Conservation (phyloP, 73 alveolate genomes). For the Tetrahymena thermophila region DNA sequence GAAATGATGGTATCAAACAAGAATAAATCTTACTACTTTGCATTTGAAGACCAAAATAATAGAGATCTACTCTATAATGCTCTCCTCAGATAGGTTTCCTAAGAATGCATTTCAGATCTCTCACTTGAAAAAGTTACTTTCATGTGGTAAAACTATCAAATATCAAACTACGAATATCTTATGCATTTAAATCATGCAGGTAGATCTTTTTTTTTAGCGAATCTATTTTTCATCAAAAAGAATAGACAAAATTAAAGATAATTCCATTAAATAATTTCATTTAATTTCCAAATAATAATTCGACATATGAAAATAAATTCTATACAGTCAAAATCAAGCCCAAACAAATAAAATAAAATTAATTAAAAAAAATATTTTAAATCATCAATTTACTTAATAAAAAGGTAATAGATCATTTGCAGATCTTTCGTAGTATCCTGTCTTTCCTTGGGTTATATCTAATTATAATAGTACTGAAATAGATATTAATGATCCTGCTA, state of each 20-base stretch:
- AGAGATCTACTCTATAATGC: slow-evolving; percentile 81
- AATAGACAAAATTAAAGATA: neutral
- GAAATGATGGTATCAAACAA: slow-evolving; percentile 70
- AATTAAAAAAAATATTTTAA: too few species aligned
- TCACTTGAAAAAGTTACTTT: slow-evolving; percentile 79
- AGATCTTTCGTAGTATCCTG: slow-evolving; percentile 98
- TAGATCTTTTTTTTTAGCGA: neutral
- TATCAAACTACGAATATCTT: slow-evolving; percentile 85
- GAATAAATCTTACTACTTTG: slow-evolving; percentile 67
- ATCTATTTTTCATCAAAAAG: neutral
- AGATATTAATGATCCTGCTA: slow-evolving; percentile 54
- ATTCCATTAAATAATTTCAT: neutral
- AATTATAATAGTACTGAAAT: slow-evolving; percentile 60
- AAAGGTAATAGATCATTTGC: slow-evolving; percentile 73
- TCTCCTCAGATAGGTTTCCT: slow-evolving; percentile 58
- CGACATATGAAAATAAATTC: too few species aligned
- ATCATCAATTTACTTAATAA: neutral
- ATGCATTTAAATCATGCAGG: slow-evolving; percentile 83
- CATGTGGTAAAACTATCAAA: slow-evolving; percentile 86
- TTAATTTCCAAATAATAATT: neutral
- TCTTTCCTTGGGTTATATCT: slow-evolving; percentile 95
- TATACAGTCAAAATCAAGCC: too few species aligned
- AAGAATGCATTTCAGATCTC: slow-evolving; percentile 75
- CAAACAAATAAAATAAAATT: too few species aligned
- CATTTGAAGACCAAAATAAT: slow-evolving; percentile 71